These are phyloP conservation scores for Malus orientalis DNA, from an alignment of 306 rosid species.

Conservation along the genomic window DNA sequence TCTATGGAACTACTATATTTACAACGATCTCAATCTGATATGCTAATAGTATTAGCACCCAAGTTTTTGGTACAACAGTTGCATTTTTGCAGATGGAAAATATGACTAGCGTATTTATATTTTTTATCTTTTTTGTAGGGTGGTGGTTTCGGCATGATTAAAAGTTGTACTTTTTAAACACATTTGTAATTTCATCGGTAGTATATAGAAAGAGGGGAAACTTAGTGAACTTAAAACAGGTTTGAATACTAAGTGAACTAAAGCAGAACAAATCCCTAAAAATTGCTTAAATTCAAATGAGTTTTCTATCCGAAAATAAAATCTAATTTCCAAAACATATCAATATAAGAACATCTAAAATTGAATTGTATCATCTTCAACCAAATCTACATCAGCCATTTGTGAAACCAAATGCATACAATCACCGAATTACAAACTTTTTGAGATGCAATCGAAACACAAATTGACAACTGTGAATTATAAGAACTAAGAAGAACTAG, in stretches of 20 bases:
- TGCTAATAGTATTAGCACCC: not conserved
- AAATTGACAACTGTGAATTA: not conserved
- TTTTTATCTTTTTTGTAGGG: constrained; percentile 35
- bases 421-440: not conserved
- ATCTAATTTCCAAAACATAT: not conserved
- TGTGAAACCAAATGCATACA: not conserved
- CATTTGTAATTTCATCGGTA: too few relatives aligned
- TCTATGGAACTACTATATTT: too few relatives aligned
- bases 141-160: constrained; percentile 50
- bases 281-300: too few relatives aligned
- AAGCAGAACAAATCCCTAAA: too few relatives aligned
- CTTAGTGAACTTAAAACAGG: too few relatives aligned
- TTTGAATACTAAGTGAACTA: too few relatives aligned
- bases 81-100: not conserved
- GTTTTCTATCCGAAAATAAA: not conserved
- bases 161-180: too few relatives aligned
- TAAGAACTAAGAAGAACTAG: not conserved
- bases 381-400: not conserved
- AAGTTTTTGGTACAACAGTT: not conserved
- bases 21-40: not conserved
- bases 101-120: constrained; percentile 3
- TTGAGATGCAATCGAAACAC: not conserved
- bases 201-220: too few relatives aligned
- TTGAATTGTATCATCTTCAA: not conserved
- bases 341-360: not conserved